Evolutionary conservation across 257 asterid genomes (phyloP).

Genomic region (Nicotiana benthamiana): DNA sequence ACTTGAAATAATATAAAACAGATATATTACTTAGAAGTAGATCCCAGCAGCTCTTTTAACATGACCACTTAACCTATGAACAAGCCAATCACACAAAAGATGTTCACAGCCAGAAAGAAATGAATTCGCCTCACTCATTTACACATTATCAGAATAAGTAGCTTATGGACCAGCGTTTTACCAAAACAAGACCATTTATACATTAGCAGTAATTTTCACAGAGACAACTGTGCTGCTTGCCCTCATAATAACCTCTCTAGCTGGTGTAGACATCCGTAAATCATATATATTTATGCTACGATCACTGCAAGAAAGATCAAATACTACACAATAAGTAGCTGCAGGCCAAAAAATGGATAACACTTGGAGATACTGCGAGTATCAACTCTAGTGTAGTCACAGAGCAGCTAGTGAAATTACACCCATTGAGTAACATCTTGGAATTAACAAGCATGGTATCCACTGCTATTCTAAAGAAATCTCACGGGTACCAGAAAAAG

Average conservation of each 20-base stretch:
- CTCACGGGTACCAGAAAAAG: background rate
- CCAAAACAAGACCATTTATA: background rate
- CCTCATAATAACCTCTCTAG: slow-evolving; percentile 76
- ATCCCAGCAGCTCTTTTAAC: background rate
- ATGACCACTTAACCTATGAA: background rate
- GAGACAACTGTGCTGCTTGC: slow-evolving; percentile 19
- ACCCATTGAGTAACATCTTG: background rate
- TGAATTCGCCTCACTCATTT: slow-evolving; percentile 2
- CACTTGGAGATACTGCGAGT: background rate
- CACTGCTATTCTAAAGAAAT: background rate
- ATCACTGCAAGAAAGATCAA: slow-evolving; percentile 50
- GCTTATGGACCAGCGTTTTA: background rate
- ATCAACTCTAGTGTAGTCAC: background rate
- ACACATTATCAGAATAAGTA: background rate
- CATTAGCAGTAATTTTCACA: background rate
- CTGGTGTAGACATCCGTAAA: slow-evolving; percentile 67
- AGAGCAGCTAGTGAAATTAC: background rate
- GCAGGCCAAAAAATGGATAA: background rate
- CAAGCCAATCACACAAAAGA: background rate
- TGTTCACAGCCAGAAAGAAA: background rate
- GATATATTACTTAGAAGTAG: background rate
- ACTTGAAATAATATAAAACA: background rate
- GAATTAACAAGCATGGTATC: background rate
- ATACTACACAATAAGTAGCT: background rate
- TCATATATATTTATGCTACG: slow-evolving; percentile 86